These are phyloP conservation scores for Trametes cubensis DNA, from an alignment of 768 basidiomycete genomes.

Conservation along the genomic window DNA sequence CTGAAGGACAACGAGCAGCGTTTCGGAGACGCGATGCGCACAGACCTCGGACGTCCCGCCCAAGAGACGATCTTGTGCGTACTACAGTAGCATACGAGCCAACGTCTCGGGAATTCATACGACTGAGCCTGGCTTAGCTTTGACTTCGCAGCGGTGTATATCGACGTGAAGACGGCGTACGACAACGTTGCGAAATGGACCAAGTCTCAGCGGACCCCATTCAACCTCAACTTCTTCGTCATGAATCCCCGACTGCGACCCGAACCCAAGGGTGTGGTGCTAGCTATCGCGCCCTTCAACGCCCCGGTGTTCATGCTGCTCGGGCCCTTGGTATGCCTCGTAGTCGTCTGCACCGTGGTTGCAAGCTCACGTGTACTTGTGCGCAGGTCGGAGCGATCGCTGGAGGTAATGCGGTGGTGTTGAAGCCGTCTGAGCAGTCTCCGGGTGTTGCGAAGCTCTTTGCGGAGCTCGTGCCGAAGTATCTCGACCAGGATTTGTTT, in stretches of 20 bases:
- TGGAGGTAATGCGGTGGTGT: slow-evolving; percentile 68
- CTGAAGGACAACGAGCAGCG: slow-evolving; percentile 69
- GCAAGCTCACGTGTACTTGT: slow-evolving; percentile 26
- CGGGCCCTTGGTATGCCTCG: slow-evolving; percentile 52
- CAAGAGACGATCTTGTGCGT: slow-evolving; percentile 60
- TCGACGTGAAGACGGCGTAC: slow-evolving; percentile 56
- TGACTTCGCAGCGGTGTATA: slow-evolving; percentile 58
- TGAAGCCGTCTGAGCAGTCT: slow-evolving; percentile 79
- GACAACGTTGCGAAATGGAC: slow-evolving; percentile 76
- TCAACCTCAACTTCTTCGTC: slow-evolving; percentile 55
- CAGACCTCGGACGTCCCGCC: slow-evolving; percentile 65
- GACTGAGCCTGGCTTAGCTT: slow-evolving; percentile 43
- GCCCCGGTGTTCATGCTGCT: slow-evolving; percentile 67
- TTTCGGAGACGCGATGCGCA: slow-evolving; percentile 58
- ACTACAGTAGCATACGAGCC: too few species aligned
- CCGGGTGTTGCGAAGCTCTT: slow-evolving; percentile 59
- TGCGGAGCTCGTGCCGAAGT: slow-evolving; percentile 70
- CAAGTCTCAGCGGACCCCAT: slow-evolving; percentile 59
- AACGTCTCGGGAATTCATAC: too few species aligned
- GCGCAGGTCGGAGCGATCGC: slow-evolving; percentile 67
- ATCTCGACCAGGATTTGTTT: slow-evolving; percentile 69
- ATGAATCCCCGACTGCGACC: slow-evolving; percentile 70
- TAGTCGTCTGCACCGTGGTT: neutral
- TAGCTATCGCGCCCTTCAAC: slow-evolving; percentile 77
- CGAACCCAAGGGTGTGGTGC: slow-evolving; percentile 74